phyloP scores from a whole-genome alignment of 176 grass and related monocot species.

The Avena eriantha region DNA sequence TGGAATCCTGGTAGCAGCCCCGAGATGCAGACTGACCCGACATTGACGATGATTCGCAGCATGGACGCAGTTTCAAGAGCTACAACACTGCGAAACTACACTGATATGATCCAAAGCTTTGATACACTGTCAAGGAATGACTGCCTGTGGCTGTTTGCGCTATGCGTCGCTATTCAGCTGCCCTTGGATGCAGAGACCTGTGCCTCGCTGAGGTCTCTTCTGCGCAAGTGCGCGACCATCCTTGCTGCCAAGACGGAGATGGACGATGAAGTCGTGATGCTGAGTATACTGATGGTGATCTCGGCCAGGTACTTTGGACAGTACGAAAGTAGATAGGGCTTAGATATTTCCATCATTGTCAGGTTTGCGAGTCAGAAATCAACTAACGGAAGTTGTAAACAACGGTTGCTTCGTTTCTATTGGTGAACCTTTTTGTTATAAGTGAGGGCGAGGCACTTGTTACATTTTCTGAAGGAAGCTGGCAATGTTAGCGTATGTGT shows the following conservation, averaged over 20 bases:
- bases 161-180: conserved; percentile 61
- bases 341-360: too few relatives aligned
- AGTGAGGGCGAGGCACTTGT: too few relatives aligned
- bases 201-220: conserved; percentile 66
- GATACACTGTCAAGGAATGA: conserved; percentile 64
- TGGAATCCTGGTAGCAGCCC: conserved; percentile 39
- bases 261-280: conserved; percentile 75
- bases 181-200: conserved; percentile 69
- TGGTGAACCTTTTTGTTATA: too few relatives aligned
- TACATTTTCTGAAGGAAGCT: too few relatives aligned
- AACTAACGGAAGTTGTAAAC: too few relatives aligned
- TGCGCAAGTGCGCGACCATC: conserved; percentile 68
- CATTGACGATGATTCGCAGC: conserved; percentile 49
- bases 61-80: conserved; percentile 77
- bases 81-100: conserved; percentile 65
- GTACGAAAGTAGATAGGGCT: conserved; percentile 36
- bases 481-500: too few relatives aligned
- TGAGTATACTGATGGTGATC: conserved; percentile 76
- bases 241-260: conserved; percentile 53
- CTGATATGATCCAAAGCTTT: conserved; percentile 63
- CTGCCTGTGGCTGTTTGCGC: conserved; percentile 85
- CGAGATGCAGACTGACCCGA: conserved; percentile 53
- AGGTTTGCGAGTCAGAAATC: too few relatives aligned
- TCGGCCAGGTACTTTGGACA: conserved; percentile 83
- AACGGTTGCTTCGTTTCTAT: too few relatives aligned